A percentile compares a stretch with the other conserved stretches of the same genome.
These are phyloP conservation scores for Fusarium piperis DNA, from an alignment of 2,329 filamentous ascomycete species.

Conservation along the genomic window DNA sequence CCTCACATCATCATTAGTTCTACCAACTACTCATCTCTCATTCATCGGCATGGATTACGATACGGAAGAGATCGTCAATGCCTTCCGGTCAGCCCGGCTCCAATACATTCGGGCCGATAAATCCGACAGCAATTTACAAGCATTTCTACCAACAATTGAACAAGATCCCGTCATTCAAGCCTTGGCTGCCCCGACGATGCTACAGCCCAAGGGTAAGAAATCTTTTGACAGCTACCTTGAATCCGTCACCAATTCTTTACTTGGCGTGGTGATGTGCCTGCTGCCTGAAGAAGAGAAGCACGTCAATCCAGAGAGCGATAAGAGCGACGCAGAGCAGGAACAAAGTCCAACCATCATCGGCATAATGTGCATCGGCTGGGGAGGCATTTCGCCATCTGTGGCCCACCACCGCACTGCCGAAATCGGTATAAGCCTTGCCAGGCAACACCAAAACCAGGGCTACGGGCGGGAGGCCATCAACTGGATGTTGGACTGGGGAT, in stretches of 20 bases:
- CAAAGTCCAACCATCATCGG: constrained; percentile 18
- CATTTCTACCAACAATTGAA: constrained; percentile 11
- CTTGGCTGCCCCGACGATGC: constrained; percentile 3
- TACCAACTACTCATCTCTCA: background rate
- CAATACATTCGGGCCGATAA: constrained; percentile 18
- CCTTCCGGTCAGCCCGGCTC: constrained; percentile 16
- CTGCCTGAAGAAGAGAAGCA: constrained; percentile 1
- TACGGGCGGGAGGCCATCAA: constrained; percentile 58
- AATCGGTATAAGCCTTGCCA: constrained; percentile 50
- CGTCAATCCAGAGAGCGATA: background rate
- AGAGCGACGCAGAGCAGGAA: background rate
- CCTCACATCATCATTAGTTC: background rate
- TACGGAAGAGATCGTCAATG: constrained; percentile 10
- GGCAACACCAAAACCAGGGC: constrained; percentile 49
- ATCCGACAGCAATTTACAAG: constrained; percentile 5
- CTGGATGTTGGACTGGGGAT: constrained; percentile 58
- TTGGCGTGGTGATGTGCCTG: constrained; percentile 21
- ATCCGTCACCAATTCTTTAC: constrained; percentile 12
- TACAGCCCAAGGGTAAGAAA: constrained; percentile 12
- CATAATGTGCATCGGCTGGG: constrained; percentile 23
- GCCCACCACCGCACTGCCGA: constrained; percentile 25
- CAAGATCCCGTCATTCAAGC: constrained; percentile 20
- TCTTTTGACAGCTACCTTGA: constrained; percentile 8
- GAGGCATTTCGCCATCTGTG: background rate
- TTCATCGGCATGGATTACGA: constrained; percentile 5